Evolutionary conservation across 352 stramenopile species (phyloP), one percentile per base, ranked within the genome.

Genomic region (Pythium myriotylum): DNA sequence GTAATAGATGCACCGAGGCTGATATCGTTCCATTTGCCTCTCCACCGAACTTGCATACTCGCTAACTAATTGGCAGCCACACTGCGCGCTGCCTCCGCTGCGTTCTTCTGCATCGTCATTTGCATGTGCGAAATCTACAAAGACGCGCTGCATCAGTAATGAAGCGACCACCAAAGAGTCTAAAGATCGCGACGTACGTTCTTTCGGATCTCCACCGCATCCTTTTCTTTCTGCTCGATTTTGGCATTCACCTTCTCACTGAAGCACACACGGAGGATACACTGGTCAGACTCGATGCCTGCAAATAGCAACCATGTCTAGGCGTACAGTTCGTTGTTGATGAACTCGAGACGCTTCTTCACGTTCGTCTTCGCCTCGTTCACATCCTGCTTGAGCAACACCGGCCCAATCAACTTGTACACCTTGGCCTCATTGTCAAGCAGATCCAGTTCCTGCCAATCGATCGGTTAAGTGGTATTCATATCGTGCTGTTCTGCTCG

Each of bases 311-410:
- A 10, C 29, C 5, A 35, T 10, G 5, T 35, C 29, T 35, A 7
- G 4, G 63, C 79, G 63, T 68, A 92, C 86, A 98, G 75, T 68
- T 99, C 94, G 42, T 94, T 89, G 50, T 89, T 91, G 71, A 99
- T 98, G 65, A 98, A 99, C 77, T 99, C 94, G 58, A 98, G 81
- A 35, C 94, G 84, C 76, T 99, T 98, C 39, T 88, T 84, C 9
- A 99, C 93, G 60, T 97, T 99, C 14, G 89, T 86, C 67, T 97
- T 97, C 45, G 94, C 94, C 66, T 98, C 94, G 33, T 86, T 79
- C 35, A 96, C 79, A 41, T 98, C 94, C 72, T 99, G 96, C 69
- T 97, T 97, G 45, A 99, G 89, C 58, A 99, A 73, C 57, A 98
- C 89, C 12, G 94, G 96, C 2, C 96, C 95, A 26, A 99, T 89